Conservation (phyloP, 2,329 filamentous ascomycete genomes). For the Fusarium phyllophilum region DNA sequence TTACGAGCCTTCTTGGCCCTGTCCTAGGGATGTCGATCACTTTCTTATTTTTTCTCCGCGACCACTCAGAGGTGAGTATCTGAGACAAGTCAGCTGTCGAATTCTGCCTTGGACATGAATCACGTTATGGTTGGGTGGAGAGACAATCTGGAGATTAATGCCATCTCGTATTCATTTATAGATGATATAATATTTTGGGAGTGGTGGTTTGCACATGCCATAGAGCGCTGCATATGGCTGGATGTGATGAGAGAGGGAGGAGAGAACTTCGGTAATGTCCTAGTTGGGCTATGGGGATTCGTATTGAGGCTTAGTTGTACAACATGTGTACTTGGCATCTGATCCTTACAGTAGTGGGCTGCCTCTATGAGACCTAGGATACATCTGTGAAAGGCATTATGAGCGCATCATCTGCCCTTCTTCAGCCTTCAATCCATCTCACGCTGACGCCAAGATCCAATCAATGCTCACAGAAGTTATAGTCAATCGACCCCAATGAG, state of each 20-base stretch:
- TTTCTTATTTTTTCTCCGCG: background rate
- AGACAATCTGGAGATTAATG: background rate
- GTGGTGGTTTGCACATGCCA: background rate
- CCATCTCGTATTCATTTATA: conserved; percentile 13
- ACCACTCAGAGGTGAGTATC: background rate
- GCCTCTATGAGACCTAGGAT: background rate
- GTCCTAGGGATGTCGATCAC: conserved; percentile 1
- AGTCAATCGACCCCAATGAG: background rate
- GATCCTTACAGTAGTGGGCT: background rate
- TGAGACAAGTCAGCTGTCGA: conserved; percentile 10
- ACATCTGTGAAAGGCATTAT: fast-evolving
- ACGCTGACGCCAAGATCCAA: background rate
- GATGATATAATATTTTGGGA: background rate
- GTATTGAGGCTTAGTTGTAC: background rate
- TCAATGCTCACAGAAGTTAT: conserved; percentile 3
- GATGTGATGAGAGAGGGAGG: background rate
- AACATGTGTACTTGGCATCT: background rate
- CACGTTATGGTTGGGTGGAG: conserved; percentile 8
- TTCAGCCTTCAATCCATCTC: background rate
- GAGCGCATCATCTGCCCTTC: background rate
- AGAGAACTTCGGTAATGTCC: background rate
- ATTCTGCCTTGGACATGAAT: background rate
- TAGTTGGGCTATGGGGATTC: background rate
- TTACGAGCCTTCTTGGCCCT: background rate
- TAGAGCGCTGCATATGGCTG: background rate